Evolutionary conservation across 257 asterid genomes (phyloP).

Genomic region (Solanum neorickii): DNA sequence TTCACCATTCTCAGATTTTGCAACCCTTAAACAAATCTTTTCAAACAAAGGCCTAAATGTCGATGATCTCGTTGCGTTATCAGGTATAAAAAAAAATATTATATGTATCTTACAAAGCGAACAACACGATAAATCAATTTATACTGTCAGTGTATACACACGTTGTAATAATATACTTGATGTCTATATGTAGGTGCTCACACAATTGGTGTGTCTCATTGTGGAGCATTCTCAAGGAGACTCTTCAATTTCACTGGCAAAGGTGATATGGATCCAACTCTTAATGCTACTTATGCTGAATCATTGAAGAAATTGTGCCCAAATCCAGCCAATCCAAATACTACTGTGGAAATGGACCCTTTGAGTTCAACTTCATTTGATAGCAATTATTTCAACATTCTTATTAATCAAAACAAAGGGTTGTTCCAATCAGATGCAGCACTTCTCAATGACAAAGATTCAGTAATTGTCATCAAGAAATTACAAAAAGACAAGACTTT

Average conservation of each 20-base stretch:
- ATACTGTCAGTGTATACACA: not conserved
- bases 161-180: not conserved
- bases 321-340: slow-evolving; percentile 6
- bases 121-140: no score
- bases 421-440: slow-evolving; percentile 46
- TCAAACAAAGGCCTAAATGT: slow-evolving; percentile 19
- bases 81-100: slow-evolving; percentile 13
- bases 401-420: slow-evolving; percentile 18
- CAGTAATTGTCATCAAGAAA: slow-evolving; percentile 7
- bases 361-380: slow-evolving; percentile 25
- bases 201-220: slow-evolving; percentile 17
- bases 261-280: slow-evolving; percentile 9
- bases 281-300: slow-evolving; percentile 10
- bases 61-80: slow-evolving; percentile 40
- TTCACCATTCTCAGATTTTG: slow-evolving; percentile 27
- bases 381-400: slow-evolving; percentile 18
- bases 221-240: slow-evolving; percentile 5
- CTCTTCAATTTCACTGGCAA: slow-evolving; percentile 24
- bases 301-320: slow-evolving; percentile 16
- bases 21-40: slow-evolving; percentile 21
- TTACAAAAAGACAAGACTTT: slow-evolving; percentile 8
- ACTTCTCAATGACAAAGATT: slow-evolving; percentile 11
- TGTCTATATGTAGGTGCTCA: slow-evolving; percentile 12
- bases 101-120: not conserved
- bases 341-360: slow-evolving; percentile 39